These are phyloP conservation scores for Chlamydomonas asymmetrica DNA, from an alignment of 139 green algal genomes.

Conservation along the genomic window DNA sequence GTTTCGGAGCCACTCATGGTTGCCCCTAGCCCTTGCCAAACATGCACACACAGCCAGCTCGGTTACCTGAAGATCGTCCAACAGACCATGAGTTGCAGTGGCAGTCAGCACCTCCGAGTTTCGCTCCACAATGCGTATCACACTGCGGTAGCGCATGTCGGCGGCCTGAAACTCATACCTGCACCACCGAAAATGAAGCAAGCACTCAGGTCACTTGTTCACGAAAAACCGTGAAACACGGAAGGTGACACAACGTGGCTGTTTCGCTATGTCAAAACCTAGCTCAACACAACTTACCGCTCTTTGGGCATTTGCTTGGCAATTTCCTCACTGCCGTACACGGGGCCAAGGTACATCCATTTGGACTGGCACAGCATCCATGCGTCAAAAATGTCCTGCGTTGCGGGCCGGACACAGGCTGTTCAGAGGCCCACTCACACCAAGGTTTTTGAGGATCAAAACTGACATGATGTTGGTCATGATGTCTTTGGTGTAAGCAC, in stretches of 20 bases:
- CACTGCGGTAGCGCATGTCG: slow-evolving; percentile 41
- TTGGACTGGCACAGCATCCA: slow-evolving; percentile 51
- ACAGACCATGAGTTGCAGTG: slow-evolving; percentile 47
- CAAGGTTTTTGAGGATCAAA: too few species aligned
- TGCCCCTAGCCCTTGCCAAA: neutral
- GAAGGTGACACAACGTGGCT: too few species aligned
- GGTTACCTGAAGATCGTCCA: slow-evolving; percentile 53
- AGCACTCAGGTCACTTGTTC: too few species aligned
- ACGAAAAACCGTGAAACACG: too few species aligned
- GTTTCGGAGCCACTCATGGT: too few species aligned
- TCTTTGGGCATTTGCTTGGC: slow-evolving; percentile 50
- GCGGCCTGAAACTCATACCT: slow-evolving; percentile 36
- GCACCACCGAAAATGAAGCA: neutral
- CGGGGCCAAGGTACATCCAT: slow-evolving; percentile 63
- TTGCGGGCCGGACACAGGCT: too few species aligned
- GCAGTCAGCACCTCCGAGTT: slow-evolving; percentile 45
- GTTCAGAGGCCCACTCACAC: too few species aligned
- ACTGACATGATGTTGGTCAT: too few species aligned
- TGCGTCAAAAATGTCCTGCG: slow-evolving; percentile 46
- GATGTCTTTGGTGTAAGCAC: too few species aligned
- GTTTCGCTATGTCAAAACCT: neutral
- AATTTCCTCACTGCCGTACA: slow-evolving; percentile 54
- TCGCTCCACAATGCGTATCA: slow-evolving; percentile 35
- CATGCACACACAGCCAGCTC: too few species aligned
- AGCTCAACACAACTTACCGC: too few species aligned